Evolutionary conservation across 352 stramenopile species (phyloP), one percentile per base, ranked within the genome.

Genomic region (Phytopythium oedochilum): DNA sequence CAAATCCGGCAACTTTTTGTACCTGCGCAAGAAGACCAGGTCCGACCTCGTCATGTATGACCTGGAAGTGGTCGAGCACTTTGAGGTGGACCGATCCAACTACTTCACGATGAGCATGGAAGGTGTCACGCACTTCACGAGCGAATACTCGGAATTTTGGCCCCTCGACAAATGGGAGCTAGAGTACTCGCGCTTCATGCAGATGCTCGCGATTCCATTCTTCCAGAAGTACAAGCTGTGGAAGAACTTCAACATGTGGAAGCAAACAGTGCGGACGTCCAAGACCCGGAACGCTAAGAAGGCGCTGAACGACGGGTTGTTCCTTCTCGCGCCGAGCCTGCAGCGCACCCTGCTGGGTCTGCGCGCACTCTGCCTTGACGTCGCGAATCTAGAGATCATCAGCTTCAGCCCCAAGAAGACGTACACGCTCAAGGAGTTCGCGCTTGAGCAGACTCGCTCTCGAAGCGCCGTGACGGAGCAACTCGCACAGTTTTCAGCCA

Each of bases 191-290:
- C 65, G 96, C 2, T 98, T 97, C 64, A 86, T 88, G 60, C 80
- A 86, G 46, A 97, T 98, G 73, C 68, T 93, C 42, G 57, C 89
- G 25, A 91, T 96, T 53, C 71, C 82, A 28, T 98, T 98, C 65
- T 98, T 98, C 55, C 73, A 91, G 46, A 83, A 88, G 56, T 98
- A 97, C 76, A 89, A 88, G 56, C 61, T 83, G 36, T 98, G 92
- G 92, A 98, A 98, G 66, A 96, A 87, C 57, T 98, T 95, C 59
- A 94, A 86, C 26, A 88, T 97, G 46, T 98, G 94, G 94, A 97
- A 95, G 58, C 77, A 84, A 49, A 85, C 75, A 11, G 80, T 98
- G 36, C 90, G 86, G 11, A 61, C 75, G 0, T 75, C 66, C 59
- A 98, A 98, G 70, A 96, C 94, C 59, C 65, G 75, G 17, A 82